Evolutionary conservation across 225 moss, liverwort and hornwort species (phyloP).

Genomic region (Polytrichum commune): DNA sequence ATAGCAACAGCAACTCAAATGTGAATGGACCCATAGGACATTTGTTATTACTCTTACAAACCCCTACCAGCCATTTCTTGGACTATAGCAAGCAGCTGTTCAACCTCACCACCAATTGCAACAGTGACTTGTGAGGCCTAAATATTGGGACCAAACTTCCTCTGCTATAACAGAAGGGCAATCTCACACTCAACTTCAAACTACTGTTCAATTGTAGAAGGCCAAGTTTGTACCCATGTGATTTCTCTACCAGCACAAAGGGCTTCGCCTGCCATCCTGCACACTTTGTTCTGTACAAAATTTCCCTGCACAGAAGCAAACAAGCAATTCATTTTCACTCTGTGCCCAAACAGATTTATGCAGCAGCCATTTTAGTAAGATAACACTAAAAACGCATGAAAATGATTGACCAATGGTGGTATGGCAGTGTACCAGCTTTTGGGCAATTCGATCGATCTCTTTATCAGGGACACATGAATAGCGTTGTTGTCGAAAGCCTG

Average conservation of each 20-base stretch:
- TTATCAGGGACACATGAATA: conserved; percentile 51
- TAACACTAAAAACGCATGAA: no score
- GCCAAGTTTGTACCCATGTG: conserved; percentile 42
- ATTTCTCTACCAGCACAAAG: conserved; percentile 43
- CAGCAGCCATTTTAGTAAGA: no score
- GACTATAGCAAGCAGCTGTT: no score
- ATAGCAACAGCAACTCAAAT: not conserved
- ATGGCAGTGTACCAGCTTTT: conserved; percentile 39
- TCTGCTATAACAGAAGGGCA: not conserved
- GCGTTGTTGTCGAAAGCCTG: conserved; percentile 55
- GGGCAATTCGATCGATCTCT: conserved; percentile 54
- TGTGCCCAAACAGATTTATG: no score
- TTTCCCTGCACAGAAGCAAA: conserved; percentile 31
- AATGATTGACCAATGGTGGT: no score
- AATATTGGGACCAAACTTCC: no score
- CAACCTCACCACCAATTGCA: no score
- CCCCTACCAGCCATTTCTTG: no score
- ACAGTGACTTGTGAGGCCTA: no score
- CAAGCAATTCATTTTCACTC: no score
- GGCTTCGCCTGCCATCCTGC: conserved; percentile 46
- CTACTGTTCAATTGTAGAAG: conserved; percentile 20
- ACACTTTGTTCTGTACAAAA: conserved; percentile 44
- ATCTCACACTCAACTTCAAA: conserved; percentile 1
- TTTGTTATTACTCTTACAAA: no score
- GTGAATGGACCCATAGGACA: no score